Evolutionary conservation across 139 green algal genomes (phyloP).

Genomic region (Tetradesmus lagerheimii): DNA sequence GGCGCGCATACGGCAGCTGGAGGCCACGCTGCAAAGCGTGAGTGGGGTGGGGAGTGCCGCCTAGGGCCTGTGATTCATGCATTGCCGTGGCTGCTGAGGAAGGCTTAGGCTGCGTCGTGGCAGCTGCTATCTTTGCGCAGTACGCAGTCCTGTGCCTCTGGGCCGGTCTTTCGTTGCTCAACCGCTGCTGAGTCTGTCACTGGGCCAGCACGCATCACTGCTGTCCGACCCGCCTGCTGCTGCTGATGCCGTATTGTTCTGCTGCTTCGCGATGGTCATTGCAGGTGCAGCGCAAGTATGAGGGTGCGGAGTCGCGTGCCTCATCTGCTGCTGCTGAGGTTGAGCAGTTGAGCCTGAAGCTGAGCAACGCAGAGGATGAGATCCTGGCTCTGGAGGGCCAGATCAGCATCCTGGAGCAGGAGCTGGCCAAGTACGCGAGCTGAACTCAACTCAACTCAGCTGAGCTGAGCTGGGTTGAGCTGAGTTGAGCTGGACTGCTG

Average conservation of each 20-base stretch:
- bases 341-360: background rate
- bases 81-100: too few relatives aligned
- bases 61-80: background rate
- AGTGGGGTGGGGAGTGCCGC: background rate
- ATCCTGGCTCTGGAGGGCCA: conserved; percentile 37
- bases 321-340: background rate
- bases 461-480: background rate
- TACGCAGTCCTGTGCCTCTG: too few relatives aligned
- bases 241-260: background rate
- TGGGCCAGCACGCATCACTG: background rate
- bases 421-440: conserved; percentile 34
- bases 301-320: conserved; percentile 25
- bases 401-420: conserved; percentile 30
- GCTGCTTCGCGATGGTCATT: background rate
- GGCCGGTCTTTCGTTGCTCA: too few relatives aligned
- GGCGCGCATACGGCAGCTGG: conserved; percentile 34
- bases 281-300: conserved; percentile 40
- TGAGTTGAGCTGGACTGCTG: background rate
- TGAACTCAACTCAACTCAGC: background rate
- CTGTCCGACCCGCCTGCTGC: background rate
- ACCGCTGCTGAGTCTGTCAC: too few relatives aligned
- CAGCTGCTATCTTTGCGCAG: too few relatives aligned
- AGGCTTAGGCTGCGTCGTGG: too few relatives aligned
- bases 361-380: conserved; percentile 32
- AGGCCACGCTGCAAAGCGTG: conserved; percentile 12